Evolutionary conservation across 2,329 filamentous ascomycete species (phyloP), one percentile per base, ranked within the genome.

Genomic region (Penicillium sp.): DNA sequence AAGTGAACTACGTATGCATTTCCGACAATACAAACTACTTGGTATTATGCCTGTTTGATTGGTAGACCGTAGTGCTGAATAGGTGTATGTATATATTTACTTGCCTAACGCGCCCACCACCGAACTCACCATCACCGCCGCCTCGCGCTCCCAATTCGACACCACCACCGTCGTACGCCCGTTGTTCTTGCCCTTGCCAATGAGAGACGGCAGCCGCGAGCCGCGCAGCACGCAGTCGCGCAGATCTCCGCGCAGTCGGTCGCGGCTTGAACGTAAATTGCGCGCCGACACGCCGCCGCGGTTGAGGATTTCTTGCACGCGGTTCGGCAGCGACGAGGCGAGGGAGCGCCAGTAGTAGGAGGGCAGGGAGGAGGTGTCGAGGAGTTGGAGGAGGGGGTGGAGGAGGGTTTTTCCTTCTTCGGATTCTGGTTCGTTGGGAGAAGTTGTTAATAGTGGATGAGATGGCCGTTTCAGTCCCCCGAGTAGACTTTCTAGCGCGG

Each of bases 261-360:
- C 87, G 64, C 84, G 85, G 67, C 95, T 95, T 35, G 85, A 84
- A 64, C 84, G 83, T 61, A 99, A 76, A 3, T 90, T 92, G 57
- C 94, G 82, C 4, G 90, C 91, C 26, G 89, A 88, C 0, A 92
- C 88, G 0, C 94, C 93, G 2, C 93, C 92, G 57, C 90, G 83
- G 59, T 82, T 85, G 57, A 96, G 73, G 46, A 97, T 90, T 62
- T 97, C 93, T 70, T 91, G 87, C 0, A 96, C 91, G 21, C 90
- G 83, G 0, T 85, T 78, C 3, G 88, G 84, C 58, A 97, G 79
- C 56, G 85, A 87, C 0, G 88, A 85, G 0, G 94, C 94, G 66
- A 97, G 82, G 8, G 88, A 89, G 53, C 94, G 83, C 91, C 94
- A 99, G 75, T 96, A 99, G 71, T 93, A 96, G 0, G 89, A 93